Base-by-base conservation (phyloP, 176 grass and related monocot species). In the Urochloa ruziziensis region DNA sequence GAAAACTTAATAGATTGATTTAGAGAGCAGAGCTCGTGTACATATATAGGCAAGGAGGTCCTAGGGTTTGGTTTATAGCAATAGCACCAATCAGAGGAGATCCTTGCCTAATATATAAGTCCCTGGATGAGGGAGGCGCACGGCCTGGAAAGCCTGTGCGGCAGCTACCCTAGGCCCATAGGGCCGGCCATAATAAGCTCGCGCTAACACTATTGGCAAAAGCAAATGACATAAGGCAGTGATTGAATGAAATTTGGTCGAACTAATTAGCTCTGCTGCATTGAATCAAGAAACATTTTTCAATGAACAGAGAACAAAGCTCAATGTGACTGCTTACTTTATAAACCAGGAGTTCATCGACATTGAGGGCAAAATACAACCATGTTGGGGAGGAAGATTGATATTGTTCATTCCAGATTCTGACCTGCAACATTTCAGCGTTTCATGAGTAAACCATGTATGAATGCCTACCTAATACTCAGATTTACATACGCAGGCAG, bases 281-380 rank as follows among this genome's bases (percentile, higher is more conserved):
- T 84, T 84, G 17, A 67, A 80, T 57, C 51, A 77, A 87, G 27
- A 79, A 64, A 6, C 42, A 77, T 6, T 56, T 82, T 53, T 14
- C 25, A 71, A 25, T 37, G 43, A 87, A 54, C 17, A 88, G 62
- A 58, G 6, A 81, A 80, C 69, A 90, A 49, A 84, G 15, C 44
- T 82, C 17, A 53, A 30, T 29, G 52, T 43, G 34, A 71, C 33
- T 87, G 42, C 91, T 96, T 88, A 96, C 91, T 89, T 96, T 46
- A 46, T 34, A 91, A 96, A 96, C 94, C 88, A 96, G 79, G 91
- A 96, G 77, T 36, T 84, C 78, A 85, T 71, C 71, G 94, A 96
- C 86, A 68, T 90, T 35, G 91, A 88, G 71, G 88, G 62, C 90
- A 96, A 87, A 77, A 91, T 75, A 86, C 77, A 93, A 35, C 91